Evolutionary conservation across 1,284 basidiomycete genomes (phyloP).

Genomic region (Cryptococcus deneoformans): DNA sequence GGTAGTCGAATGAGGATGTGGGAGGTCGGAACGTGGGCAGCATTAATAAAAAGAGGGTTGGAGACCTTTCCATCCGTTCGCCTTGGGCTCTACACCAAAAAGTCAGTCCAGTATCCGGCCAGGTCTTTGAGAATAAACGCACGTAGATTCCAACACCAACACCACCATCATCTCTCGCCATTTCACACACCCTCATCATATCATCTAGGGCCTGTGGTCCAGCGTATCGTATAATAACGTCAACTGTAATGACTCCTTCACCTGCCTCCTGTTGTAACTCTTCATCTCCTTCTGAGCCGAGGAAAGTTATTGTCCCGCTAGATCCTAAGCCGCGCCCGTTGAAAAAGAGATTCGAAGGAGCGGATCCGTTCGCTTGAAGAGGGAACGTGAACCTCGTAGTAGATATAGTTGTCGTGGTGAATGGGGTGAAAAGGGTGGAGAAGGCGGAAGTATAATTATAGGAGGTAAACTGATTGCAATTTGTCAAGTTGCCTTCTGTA

Average conservation of each 20-base stretch:
- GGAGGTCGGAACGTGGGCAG: slow-evolving; percentile 30
- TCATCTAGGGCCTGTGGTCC: slow-evolving; percentile 21
- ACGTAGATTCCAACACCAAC: slow-evolving; percentile 46
- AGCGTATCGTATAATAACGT: slow-evolving; percentile 39
- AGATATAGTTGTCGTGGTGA: slow-evolving; percentile 22
- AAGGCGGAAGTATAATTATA: slow-evolving; percentile 29
- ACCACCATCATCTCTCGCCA: slow-evolving; percentile 28
- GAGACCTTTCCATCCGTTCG: slow-evolving; percentile 37
- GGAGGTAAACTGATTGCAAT: slow-evolving; percentile 35
- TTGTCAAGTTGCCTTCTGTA: slow-evolving; percentile 32
- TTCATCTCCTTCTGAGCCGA: slow-evolving; percentile 35
- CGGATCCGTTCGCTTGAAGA: slow-evolving; percentile 12
- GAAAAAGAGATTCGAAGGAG: slow-evolving; percentile 30
- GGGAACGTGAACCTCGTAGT: slow-evolving; percentile 36
- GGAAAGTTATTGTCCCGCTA: slow-evolving; percentile 41
- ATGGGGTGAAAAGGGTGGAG: slow-evolving; percentile 31
- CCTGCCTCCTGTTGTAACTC: slow-evolving; percentile 28
- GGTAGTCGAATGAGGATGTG: slow-evolving; percentile 41
- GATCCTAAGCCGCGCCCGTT: slow-evolving; percentile 41
- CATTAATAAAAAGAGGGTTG: slow-evolving; percentile 32
- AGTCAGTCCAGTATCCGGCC: neutral
- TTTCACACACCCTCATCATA: slow-evolving; percentile 38
- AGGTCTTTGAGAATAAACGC: slow-evolving; percentile 10
- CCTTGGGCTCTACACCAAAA: slow-evolving; percentile 25
- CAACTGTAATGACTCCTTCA: slow-evolving; percentile 36